Conservation (phyloP, 148 eudicot species). For the Tetragonia tetragonoides region DNA sequence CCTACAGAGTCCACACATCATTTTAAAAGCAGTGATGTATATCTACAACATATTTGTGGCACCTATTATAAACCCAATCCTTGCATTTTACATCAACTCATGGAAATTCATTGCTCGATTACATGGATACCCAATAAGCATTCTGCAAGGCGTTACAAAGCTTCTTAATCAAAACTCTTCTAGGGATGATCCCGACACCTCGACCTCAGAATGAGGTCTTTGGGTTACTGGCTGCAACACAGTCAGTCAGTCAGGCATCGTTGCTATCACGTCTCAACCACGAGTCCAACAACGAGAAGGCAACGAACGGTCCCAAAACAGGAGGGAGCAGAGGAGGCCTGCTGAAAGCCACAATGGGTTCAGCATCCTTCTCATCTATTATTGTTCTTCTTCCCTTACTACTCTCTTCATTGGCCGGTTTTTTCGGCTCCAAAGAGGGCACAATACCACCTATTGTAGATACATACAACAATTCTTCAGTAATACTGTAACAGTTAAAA, state of each 20-base stretch:
- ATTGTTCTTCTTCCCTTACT: conserved; percentile 23
- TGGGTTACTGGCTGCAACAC: neutral
- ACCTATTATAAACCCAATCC: conserved; percentile 55
- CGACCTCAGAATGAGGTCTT: neutral
- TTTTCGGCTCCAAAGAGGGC: conserved; percentile 42
- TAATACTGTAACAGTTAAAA: neutral
- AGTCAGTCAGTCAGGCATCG: conserved; percentile 41
- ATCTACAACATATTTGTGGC: conserved; percentile 37
- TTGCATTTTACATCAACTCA: conserved; percentile 52
- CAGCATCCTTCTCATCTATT: conserved; percentile 36
- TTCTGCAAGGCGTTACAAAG: conserved; percentile 36
- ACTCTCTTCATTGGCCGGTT: conserved; percentile 34
- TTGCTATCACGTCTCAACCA: conserved; percentile 41
- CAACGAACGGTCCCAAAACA: conserved; percentile 54
- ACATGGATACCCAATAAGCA: conserved; percentile 32
- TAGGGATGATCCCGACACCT: conserved; percentile 11
- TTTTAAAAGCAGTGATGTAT: conserved; percentile 37
- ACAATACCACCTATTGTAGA: conserved; percentile 28
- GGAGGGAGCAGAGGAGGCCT: conserved; percentile 65
- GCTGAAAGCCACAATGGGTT: conserved; percentile 68
- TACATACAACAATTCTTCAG: neutral
- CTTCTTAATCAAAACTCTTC: conserved; percentile 15
- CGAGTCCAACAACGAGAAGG: conserved; percentile 40
- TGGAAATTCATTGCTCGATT: conserved; percentile 38
- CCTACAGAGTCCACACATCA: conserved; percentile 53